Conservation (phyloP, 2,329 filamentous ascomycete species). For the Neonectria coccinea region DNA sequence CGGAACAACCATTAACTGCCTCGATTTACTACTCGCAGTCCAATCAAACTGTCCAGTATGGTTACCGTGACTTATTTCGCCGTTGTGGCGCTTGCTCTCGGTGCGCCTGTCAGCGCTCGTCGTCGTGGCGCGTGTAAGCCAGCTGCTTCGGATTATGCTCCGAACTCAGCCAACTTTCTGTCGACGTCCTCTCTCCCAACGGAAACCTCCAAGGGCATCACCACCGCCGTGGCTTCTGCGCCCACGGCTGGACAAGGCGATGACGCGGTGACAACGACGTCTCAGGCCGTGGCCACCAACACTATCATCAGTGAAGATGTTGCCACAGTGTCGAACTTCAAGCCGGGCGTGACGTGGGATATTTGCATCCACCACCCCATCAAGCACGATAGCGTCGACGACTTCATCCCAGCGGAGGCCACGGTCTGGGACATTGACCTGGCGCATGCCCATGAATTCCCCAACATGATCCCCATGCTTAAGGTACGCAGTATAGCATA, state of each 20-base stretch:
- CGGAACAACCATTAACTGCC: background rate
- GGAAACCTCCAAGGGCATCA: background rate
- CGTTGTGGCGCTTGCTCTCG: conserved; percentile 33
- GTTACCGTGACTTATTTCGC: conserved; percentile 31
- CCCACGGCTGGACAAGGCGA: background rate
- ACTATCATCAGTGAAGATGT: background rate
- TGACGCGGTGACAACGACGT: background rate
- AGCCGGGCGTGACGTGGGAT: conserved; percentile 48
- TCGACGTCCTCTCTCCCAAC: background rate
- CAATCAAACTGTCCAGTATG: conserved; percentile 28
- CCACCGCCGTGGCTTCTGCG: background rate
- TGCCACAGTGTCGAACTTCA: conserved; percentile 28
- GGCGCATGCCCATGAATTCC: conserved; percentile 42
- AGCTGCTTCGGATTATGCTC: background rate
- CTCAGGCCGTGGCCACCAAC: background rate
- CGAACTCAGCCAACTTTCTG: background rate
- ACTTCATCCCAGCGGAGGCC: conserved; percentile 44
- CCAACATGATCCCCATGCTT: conserved; percentile 45
- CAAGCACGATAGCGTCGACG: conserved; percentile 40
- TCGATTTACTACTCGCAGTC: background rate
- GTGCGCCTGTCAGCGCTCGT: conserved; percentile 30
- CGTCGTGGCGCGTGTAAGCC: background rate
- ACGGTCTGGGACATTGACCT: conserved; percentile 50
- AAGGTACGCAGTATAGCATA: conserved; percentile 37
- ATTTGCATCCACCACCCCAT: conserved; percentile 49